Conservation (phyloP, 2,329 filamentous ascomycete species). For the Ophiostoma ulmi region DNA sequence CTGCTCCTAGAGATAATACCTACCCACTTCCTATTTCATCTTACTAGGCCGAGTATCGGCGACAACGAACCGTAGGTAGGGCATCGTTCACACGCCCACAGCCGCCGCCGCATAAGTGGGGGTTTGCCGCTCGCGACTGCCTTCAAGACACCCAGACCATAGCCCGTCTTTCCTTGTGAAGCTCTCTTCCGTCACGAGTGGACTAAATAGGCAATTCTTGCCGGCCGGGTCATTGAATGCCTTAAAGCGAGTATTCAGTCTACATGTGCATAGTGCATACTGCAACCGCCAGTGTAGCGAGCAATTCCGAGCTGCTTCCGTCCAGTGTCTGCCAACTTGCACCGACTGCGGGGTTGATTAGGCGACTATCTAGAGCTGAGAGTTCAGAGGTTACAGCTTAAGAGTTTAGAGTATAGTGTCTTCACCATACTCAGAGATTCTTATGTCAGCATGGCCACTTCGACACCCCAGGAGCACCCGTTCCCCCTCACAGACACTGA, state of each 20-base stretch:
- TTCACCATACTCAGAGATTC: background rate
- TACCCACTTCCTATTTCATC: background rate
- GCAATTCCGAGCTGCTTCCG: background rate
- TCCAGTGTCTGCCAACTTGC: background rate
- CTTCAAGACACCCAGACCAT: background rate
- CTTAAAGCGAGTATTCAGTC: background rate
- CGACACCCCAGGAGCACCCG: slow-evolving; percentile 33
- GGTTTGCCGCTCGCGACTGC: slow-evolving; percentile 14
- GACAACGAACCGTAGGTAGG: slow-evolving; percentile 10
- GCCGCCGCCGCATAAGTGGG: slow-evolving; percentile 10
- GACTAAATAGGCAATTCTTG: slow-evolving; percentile 13
- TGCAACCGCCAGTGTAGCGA: background rate
- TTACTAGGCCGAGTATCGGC: slow-evolving; percentile 18
- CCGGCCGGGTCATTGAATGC: background rate
- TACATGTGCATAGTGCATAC: background rate
- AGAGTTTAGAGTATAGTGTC: background rate
- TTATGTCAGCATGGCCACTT: slow-evolving; percentile 13
- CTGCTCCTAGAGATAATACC: background rate
- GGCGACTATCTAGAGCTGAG: background rate
- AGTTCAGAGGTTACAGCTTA: background rate
- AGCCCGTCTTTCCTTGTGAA: background rate
- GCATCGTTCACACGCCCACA: background rate
- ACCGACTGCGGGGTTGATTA: background rate
- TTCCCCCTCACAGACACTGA: slow-evolving; percentile 58
- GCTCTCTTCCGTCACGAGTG: background rate